Base-by-base conservation (phyloP, 108 stramenopile species). In the Chaetoceros muelleri region DNA sequence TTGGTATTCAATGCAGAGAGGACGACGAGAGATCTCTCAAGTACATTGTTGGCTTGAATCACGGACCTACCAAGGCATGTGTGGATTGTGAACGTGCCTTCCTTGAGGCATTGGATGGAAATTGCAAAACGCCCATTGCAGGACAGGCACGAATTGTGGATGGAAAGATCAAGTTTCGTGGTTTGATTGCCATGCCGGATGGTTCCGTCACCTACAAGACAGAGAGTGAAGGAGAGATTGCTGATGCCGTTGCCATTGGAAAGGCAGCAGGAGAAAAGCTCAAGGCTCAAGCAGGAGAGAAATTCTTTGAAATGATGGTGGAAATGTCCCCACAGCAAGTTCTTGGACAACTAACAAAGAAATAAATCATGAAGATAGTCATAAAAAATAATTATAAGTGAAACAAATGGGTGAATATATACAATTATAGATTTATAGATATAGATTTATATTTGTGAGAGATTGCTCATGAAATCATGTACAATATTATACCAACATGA, bases 101-200 rank as follows among this genome's bases (percentile, higher is more conserved):
- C 66, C 81, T 99, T 55, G 93, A 85, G 23, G 94, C 93, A 13
- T 67, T 99, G 53, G 97, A 99, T 64, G 99, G 99, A 48, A 99
- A 99, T 76, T 99, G 99, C 71, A 96, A 97, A 75, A 97, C 98
- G 3, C 98, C 99, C 55, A 98, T 99, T 78, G 99, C 96, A 24
- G 99, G 98, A 62, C 98, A 97, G 80, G 96, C 94, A 16, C 53
- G 72, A 22, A 84, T 90, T 57, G 69, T 93, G 45, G 84, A 94
- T 64, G 90, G 86, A 20, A 74, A 89, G 80, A 84, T 95, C 54
- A 57, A 68, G 20, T 95, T 95, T 74, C 60, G 76, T 25, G 94
- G 94, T 48, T 77, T 95, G 80, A 89, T 95, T 74, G 85, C 94
- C 60, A 89, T 90, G 86, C 90, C 90, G 24, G 88, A 95, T 76